These are phyloP conservation scores for Arctium minus DNA, from an alignment of 129 eudicot genomes.

Conservation along the genomic window DNA sequence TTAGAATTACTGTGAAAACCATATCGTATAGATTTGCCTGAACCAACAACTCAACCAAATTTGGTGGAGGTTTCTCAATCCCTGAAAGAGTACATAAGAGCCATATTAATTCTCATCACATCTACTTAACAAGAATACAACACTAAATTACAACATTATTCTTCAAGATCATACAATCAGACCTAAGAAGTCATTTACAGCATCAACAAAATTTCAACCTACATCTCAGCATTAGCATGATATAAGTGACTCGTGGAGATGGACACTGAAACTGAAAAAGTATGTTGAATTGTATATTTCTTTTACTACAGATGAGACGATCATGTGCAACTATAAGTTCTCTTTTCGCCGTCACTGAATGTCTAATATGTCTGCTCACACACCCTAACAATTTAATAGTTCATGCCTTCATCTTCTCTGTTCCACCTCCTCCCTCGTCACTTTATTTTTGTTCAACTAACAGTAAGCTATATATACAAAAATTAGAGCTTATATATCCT, in stretches of 20 bases:
- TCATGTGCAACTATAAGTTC: background rate
- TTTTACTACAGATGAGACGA: background rate
- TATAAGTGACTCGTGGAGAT: too few species aligned
- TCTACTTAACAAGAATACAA: background rate
- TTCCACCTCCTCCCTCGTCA: background rate
- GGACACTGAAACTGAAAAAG: too few species aligned
- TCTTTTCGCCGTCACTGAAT: background rate
- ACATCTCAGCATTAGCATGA: background rate
- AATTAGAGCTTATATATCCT: background rate
- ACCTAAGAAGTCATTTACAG: background rate
- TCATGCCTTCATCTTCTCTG: background rate
- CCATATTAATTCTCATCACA: background rate
- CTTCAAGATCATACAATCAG: background rate
- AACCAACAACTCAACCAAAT: constrained; percentile 77
- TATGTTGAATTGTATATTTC: too few species aligned
- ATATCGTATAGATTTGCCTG: constrained; percentile 78
- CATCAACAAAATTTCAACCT: background rate
- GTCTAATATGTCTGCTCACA: background rate
- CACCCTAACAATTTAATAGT: background rate
- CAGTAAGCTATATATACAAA: background rate
- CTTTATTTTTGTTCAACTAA: too few species aligned
- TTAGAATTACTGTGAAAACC: constrained; percentile 87
- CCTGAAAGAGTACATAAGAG: constrained; percentile 39
- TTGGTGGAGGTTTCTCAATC: constrained; percentile 48
- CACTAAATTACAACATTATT: background rate